phyloP scores from a whole-genome alignment of 73 alveolate genomes.

The Paramecium tetraurelia region DNA sequence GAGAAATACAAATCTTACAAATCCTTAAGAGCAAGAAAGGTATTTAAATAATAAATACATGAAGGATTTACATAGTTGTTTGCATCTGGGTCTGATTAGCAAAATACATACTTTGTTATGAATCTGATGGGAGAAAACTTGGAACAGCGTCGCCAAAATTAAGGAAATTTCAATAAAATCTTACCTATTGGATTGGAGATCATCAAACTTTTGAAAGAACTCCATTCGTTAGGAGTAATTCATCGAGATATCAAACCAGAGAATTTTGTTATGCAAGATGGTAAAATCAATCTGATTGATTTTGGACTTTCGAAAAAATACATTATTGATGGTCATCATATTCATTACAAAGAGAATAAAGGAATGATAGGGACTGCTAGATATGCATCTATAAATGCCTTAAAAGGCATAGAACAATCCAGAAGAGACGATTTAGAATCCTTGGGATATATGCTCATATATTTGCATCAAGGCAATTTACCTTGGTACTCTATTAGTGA shows the following conservation, averaged over 20 bases:
- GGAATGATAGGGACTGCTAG: constrained; percentile 95
- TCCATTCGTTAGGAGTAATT: constrained; percentile 59
- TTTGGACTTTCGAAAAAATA: constrained; percentile 92
- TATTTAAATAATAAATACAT: background rate
- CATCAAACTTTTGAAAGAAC: constrained; percentile 72
- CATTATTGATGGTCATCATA: constrained; percentile 77
- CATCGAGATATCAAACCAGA: constrained; percentile 64
- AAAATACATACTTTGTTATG: constrained; percentile 83
- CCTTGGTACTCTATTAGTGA: constrained; percentile 83
- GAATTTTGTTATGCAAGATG: constrained; percentile 68
- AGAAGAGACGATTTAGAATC: constrained; percentile 88
- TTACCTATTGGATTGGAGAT: constrained; percentile 38
- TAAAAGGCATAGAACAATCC: constrained; percentile 69
- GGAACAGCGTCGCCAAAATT: constrained; percentile 75
- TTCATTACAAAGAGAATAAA: constrained; percentile 90
- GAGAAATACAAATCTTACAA: background rate
- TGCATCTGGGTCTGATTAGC: constrained; percentile 72
- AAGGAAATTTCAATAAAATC: constrained; percentile 2
- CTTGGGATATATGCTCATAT: constrained; percentile 78
- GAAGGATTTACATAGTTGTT: background rate
- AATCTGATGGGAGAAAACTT: constrained; percentile 90
- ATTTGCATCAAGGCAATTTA: constrained; percentile 75
- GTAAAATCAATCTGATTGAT: constrained; percentile 80
- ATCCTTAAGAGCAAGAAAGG: constrained; percentile 33
- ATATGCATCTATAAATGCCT: constrained; percentile 70